Conservation (phyloP, 78 protist genomes). For the Guillardia theta region DNA sequence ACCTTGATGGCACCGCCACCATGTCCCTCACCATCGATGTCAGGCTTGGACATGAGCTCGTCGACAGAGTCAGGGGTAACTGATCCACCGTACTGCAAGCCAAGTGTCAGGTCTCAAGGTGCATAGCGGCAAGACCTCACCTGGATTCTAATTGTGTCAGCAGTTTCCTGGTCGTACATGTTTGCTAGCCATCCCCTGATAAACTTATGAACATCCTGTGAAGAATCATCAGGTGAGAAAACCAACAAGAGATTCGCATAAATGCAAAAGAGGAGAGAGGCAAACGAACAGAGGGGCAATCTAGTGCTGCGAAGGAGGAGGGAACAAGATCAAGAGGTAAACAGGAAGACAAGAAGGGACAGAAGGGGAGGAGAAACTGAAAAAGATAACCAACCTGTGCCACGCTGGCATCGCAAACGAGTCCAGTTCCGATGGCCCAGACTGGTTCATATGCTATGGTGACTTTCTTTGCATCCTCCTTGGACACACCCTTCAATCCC, state of each 20-base stretch:
- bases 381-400: not conserved
- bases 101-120: not conserved
- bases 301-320: too few species aligned
- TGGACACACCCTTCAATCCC: not conserved
- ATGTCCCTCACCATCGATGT: too few species aligned
- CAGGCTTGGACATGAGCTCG: constrained; percentile 37
- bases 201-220: not conserved
- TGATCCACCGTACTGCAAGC: not conserved
- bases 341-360: too few species aligned
- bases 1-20: too few species aligned
- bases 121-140: not conserved
- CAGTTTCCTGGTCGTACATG: not conserved
- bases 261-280: too few species aligned
- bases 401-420: not conserved
- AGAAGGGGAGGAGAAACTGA: too few species aligned
- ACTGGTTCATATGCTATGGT: not conserved
- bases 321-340: too few species aligned
- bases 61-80: not conserved
- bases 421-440: constrained; percentile 26
- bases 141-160: not conserved
- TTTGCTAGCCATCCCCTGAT: not conserved
- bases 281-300: too few species aligned
- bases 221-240: too few species aligned
- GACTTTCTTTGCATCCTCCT: not conserved
- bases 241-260: too few species aligned